Evolutionary conservation across 2,329 filamentous ascomycete genomes (phyloP), one percentile per base, ranked within the genome.

Genomic region (Pestalotiopsis sp.): DNA sequence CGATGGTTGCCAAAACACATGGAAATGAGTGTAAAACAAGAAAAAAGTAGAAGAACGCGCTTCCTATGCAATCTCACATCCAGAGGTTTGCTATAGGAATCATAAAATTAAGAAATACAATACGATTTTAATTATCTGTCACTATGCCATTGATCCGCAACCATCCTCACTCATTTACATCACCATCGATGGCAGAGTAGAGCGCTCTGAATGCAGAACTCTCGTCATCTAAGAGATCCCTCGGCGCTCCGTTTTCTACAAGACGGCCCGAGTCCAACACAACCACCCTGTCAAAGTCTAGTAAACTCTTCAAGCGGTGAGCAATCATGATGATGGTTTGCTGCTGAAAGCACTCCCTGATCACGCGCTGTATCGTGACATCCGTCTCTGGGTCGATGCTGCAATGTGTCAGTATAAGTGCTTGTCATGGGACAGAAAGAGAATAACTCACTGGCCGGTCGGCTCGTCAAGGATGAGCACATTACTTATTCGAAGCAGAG

Each of bases 271-370:
- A n/a, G n/a, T 65, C 41, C 4, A 65, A 41, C 3, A 65, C 63
- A 20, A 57, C 20, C 38, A 65, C 63, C 14, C n/a, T 52, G 20
- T 67, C 59, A 45, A 56, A 63, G 56, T 62, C 66, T 2, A 39
- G 12, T 14, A 67, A n/a, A 14, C 52, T 67, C 11, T 61, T 20
- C 57, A 67, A 31, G 12, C 58, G 25, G n/a, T 65, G 80, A 1
- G 80, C 74, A 52, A 82, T 74, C 58, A 78, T 75, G 12, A 82
- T 74, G 3, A 80, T 77, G 0, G 80, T 81, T 41, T 80, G 69
- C 0, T 72, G 20, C 14, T 39, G 17, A 81, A 76, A 76, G 20
- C 80, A 78, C 5, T 76, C 65, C 2, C 78, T 66, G 9, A 81
- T 73, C 17, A 82, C 74, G 13, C 72, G 65, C 12, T 79, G 73